These are phyloP conservation scores for Cutaneotrichosporon mucoides DNA, from an alignment of 1,284 basidiomycete species.

Conservation along the genomic window DNA sequence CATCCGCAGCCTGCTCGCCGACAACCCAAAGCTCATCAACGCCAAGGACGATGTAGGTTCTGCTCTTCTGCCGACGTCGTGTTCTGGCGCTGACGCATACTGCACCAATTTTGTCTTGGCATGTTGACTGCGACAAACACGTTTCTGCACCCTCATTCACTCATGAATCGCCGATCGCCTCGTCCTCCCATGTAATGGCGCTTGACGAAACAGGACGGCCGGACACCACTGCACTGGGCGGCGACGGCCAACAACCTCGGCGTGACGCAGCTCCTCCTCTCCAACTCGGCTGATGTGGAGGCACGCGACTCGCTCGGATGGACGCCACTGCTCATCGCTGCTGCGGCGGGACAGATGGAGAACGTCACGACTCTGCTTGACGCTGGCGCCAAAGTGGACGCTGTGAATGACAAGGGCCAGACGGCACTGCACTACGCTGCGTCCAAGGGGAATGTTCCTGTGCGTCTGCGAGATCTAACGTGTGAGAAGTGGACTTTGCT, in stretches of 20 bases:
- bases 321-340: constrained; percentile 81
- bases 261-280: constrained; percentile 67
- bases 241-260: constrained; percentile 66
- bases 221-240: constrained; percentile 86
- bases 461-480: constrained; percentile 43
- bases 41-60: constrained; percentile 62
- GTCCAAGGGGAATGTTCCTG: constrained; percentile 82
- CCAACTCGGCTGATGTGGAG: constrained; percentile 65
- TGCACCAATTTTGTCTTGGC: neutral
- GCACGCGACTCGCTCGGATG: constrained; percentile 70
- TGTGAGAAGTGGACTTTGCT: constrained; percentile 8
- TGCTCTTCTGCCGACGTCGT: too few species aligned
- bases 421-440: constrained; percentile 92
- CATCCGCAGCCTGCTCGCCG: constrained; percentile 63
- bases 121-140: too few species aligned
- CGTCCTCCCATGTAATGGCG: too few species aligned
- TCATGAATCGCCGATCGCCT: too few species aligned
- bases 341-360: constrained; percentile 60
- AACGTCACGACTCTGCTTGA: constrained; percentile 75
- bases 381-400: constrained; percentile 77
- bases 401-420: constrained; percentile 77
- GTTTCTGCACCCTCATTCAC: neutral
- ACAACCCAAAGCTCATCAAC: constrained; percentile 65
- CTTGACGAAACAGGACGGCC: constrained; percentile 63
- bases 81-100: neutral